Evolutionary conservation across 345 rosid genomes (phyloP), one percentile per base, ranked within the genome.

Genomic region (Camelina laxa): DNA sequence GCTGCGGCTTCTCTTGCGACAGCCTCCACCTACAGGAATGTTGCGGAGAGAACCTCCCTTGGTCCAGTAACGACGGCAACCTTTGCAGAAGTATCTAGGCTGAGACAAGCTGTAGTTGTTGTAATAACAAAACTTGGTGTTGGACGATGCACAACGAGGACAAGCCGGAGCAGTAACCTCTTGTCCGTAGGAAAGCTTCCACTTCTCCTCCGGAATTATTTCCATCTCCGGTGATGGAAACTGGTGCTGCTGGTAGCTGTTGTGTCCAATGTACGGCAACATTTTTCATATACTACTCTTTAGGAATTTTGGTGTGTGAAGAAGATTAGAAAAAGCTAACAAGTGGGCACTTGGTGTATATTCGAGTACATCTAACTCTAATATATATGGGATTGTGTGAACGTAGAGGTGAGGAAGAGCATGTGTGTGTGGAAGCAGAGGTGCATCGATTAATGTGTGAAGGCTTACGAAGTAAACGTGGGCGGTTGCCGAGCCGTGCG

Each of bases 51-150:
- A 86, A 13, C 98, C 98, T 1, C 98, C 98, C 79, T 87, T 88
- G 19, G 98, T 92, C 96, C 98, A 92, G 58, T 92, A 90, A 78
- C 98, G 71, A 21, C 96, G 77, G 54, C 98, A 92, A 42, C 83
- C 86, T 69, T 92, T 92, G 68, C 98, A 90, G 59, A 90, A 89
- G 84, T 88, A 90, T 36, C 96, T 80, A 4, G 96, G 98, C 88
- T 92, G 98, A 1, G 94, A 86, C 82, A 92, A 74, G 85, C 98
- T 92, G 39, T 92, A 92, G 86, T 90, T 90, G 71, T 93, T 93
- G 88, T 89, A 93, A 76, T 93, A 90, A 77, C 97, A 93, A 76
- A 90, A 93, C 70, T 90, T 93, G 67, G 98, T 93, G 84, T 91
- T 85, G 38, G 96, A 14, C 24, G 98, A 93, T 17, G 93, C 87